A percentile compares a stretch with the other conserved stretches of the same genome.
Evolutionary conservation across 1,284 basidiomycete genomes (phyloP).

Genomic region (Irpex lacteus): DNA sequence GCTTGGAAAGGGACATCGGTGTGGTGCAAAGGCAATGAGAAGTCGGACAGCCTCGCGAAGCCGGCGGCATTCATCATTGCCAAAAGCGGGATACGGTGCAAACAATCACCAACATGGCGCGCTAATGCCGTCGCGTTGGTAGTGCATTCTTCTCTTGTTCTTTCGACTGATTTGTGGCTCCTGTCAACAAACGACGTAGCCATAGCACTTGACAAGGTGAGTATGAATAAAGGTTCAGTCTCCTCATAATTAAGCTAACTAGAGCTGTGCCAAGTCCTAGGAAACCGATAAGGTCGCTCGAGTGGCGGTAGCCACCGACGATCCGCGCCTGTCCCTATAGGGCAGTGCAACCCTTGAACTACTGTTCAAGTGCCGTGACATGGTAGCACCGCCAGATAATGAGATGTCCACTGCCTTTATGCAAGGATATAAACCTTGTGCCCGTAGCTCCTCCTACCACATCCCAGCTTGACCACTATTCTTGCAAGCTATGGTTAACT

Average conservation of each 20-base stretch:
- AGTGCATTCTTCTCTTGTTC: neutral
- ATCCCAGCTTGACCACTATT: no score
- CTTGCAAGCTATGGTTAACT: neutral
- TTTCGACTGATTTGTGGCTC: neutral
- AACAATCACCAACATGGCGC: neutral
- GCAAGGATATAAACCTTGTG: neutral
- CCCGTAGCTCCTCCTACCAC: neutral
- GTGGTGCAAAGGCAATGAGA: neutral
- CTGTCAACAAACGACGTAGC: neutral
- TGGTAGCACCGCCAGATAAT: neutral
- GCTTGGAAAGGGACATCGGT: neutral
- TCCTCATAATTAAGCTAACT: neutral
- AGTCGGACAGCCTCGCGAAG: neutral
- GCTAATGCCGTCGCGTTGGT: neutral
- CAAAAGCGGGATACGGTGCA: neutral
- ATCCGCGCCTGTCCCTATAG: neutral
- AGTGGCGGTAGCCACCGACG: neutral
- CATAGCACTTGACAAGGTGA: neutral
- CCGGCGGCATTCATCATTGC: neutral
- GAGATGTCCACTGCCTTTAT: neutral
- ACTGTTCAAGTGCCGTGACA: neutral
- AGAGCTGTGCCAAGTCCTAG: neutral
- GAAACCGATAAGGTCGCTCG: neutral
- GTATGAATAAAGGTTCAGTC: neutral
- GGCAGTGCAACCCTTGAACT: neutral